Evolutionary conservation across 148 eudicot genomes (phyloP).

Genomic region (Vaccinium corymbosum): DNA sequence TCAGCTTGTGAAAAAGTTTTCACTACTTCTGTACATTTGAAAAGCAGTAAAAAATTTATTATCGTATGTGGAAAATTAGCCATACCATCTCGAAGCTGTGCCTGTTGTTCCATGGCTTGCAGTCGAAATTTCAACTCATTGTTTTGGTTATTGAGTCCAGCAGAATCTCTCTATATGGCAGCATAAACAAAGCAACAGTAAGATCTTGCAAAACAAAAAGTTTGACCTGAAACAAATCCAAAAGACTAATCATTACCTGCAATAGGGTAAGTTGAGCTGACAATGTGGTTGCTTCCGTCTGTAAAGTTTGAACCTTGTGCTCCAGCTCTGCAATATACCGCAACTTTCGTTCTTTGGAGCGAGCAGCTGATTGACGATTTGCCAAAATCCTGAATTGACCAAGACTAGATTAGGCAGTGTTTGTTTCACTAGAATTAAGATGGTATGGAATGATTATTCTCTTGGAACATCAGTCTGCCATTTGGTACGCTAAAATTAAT

Average conservation of each 20-base stretch:
- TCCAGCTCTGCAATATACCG: conserved; percentile 88
- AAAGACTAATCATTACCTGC: conserved; percentile 45
- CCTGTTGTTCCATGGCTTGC: conserved; percentile 97
- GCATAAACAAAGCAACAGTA: background rate
- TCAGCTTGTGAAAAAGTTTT: background rate
- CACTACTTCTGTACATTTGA: background rate
- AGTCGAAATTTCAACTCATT: conserved; percentile 90
- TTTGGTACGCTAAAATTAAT: background rate
- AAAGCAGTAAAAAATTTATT: background rate
- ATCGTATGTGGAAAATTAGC: background rate
- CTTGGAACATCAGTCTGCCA: background rate
- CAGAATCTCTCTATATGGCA: conserved; percentile 68
- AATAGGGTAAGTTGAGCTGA: conserved; percentile 89
- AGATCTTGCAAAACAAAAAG: conserved; percentile 9
- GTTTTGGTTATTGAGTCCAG: conserved; percentile 75
- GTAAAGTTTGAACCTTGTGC: conserved; percentile 93
- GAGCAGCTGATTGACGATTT: conserved; percentile 95
- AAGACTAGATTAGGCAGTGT: background rate
- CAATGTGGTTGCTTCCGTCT: conserved; percentile 92
- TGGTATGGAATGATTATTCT: background rate
- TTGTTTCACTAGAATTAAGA: background rate
- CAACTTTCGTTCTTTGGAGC: conserved; percentile 90
- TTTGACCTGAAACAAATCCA: background rate
- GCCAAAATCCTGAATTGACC: conserved; percentile 67
- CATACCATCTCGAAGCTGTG: conserved; percentile 93